Evolutionary conservation across 371 early-diverging fungal genomes (phyloP).

Genomic region (Mucor sp.): DNA sequence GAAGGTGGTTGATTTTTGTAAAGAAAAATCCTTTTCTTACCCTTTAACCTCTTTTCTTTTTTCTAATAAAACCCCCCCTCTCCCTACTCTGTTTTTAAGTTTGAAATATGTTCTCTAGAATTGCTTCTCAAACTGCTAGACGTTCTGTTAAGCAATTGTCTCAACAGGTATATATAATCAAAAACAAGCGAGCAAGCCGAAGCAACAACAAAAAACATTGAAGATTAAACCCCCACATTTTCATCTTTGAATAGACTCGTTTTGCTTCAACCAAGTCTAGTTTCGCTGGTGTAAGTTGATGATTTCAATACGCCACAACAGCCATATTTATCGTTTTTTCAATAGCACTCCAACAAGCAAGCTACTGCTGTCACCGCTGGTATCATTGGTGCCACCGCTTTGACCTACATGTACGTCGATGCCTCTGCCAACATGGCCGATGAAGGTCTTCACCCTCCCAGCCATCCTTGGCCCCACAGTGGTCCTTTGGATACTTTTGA

Average conservation of each 20-base stretch:
- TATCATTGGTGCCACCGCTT: constrained; percentile 58
- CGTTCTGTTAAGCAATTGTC: constrained; percentile 22
- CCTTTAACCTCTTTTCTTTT: constrained; percentile 2
- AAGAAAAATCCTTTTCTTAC: not conserved
- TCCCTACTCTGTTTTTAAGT: constrained; percentile 16
- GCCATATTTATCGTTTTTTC: not conserved
- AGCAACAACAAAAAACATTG: constrained; percentile 1
- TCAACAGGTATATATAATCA: constrained; percentile 7
- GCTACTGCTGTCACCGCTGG: constrained; percentile 57
- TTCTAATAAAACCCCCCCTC: constrained; percentile 14
- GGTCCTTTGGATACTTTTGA: constrained; percentile 86
- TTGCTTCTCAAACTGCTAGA: constrained; percentile 28
- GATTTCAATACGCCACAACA: not conserved
- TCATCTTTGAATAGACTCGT: constrained; percentile 41
- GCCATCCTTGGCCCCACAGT: constrained; percentile 88
- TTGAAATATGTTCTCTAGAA: constrained; percentile 22
- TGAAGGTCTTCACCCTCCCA: constrained; percentile 92
- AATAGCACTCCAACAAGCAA: constrained; percentile 45
- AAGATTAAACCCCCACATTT: not conserved
- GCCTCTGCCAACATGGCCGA: constrained; percentile 79
- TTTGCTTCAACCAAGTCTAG: constrained; percentile 49
- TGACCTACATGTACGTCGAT: constrained; percentile 55
- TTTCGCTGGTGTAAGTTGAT: constrained; percentile 6
- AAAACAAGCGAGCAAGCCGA: not conserved
- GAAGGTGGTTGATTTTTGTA: constrained; percentile 6